Evolutionary conservation across 106 monocot genomes (phyloP), one percentile per base, ranked within the genome.

Genomic region (Posidonia australis): DNA sequence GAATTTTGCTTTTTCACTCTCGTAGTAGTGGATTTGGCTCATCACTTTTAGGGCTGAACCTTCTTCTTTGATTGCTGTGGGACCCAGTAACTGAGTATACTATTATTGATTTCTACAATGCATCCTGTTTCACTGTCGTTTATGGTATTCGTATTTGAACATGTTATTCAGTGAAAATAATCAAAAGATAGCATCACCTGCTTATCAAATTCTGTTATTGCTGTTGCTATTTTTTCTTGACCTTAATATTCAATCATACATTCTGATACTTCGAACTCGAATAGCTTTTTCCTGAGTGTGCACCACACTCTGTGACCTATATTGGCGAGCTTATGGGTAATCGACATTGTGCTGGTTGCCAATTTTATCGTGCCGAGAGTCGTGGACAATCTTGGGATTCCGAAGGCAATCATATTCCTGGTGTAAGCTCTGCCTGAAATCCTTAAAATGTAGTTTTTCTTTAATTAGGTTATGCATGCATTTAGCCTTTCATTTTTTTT

Each of bases 281-380:
- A 44, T 79, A 98, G 96, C 87, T 99, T 62, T 65, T 81, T 56
- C 83, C 98, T 46, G 87, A 88, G 44, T 88, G 87, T 77, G 91
- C 98, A 58, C 98, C 98, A 49, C 70, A 74, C 65, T 91, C 98
- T 66, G 85, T 99, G 70, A 73, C 78, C 51, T 99, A 87, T 51
- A 79, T 99, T 60, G 44, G 72, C 41, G 88, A 88, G 79, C 69
- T 99, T 25, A 55, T 91, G 51, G 58, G 64, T 58, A 69, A 75
- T 25, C 80, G 78, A 0, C 82, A 85, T 69, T 99, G 79, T 71
- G 81, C 76, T 57, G 88, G 98, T 49, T 99, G 98, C 72, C 84
- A 76, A 64, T 70, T 99, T 46, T 77, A 91, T 77, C 87, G 98
- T 36, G 98, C 91, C 10, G 98, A 99, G 77, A 79, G 79, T 56